Base-by-base conservation (phyloP, 202 grass and related monocot species). In the Dendrocalamus latiflorus region DNA sequence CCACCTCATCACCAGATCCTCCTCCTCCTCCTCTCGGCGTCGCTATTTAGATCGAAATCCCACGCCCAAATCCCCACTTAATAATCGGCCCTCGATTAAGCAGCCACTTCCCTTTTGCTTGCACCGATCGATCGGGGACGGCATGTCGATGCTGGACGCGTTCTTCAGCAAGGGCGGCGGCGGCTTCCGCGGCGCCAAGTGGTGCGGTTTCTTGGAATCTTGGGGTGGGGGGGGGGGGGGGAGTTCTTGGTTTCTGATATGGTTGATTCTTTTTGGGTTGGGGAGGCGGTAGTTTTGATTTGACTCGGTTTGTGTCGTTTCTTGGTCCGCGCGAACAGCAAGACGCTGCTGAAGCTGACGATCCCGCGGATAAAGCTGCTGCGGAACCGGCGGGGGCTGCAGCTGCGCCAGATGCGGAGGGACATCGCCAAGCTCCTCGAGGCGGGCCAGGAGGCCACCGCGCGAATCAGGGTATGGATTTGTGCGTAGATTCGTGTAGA, bases 381-480 rank as follows among this genome's bases (percentile, higher is more conserved):
- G 87, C 91, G 96, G 59, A 98, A 98, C 80, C 62, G 96, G 56
- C 86, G 96, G 83, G 90, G 92, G 81, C 75, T 96, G 81, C 96
- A 99, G 84, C 86, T 99, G 86, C 92, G 94, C 75, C 93, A 99
- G 91, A 99, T 99, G 96, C 93, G 93, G 28, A 85, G 82, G 74
- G 93, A 96, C 74, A 99, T 99, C 86, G 96, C 96, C 73, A 99
- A 99, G 82, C 91, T 99, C 56, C 85, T 99, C 76, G 91, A 96
- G 86, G 89, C 85, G 21, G 96, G 96, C n/a, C n/a, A n/a, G n/a
- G n/a, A n/a, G n/a, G n/a, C n/a, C n/a, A n/a, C n/a, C n/a, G n/a
- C n/a, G n/a, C n/a, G n/a, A n/a, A n/a, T n/a, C n/a, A n/a, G n/a
- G n/a, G n/a, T n/a, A n/a, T n/a, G n/a, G n/a, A n/a, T n/a, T n/a